Evolutionary conservation across 176 grass and related monocot species (phyloP).

Genomic region (Poa pratensis): DNA sequence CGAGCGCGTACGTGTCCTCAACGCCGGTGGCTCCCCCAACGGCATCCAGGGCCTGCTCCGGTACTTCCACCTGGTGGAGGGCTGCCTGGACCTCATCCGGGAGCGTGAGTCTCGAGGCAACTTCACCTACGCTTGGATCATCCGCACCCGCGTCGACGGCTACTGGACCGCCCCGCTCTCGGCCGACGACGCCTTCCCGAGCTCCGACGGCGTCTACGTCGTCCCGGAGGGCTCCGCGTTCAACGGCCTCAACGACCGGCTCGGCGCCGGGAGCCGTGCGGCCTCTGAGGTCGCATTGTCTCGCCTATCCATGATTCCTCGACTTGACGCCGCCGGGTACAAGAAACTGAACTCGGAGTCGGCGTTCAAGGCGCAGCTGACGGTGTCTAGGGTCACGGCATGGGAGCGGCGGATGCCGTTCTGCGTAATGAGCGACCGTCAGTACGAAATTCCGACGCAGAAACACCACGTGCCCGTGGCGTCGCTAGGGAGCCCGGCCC

Average conservation of each 20-base stretch:
- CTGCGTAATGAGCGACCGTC: no score
- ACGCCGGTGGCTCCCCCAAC: no score
- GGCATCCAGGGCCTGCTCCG: conserved; percentile 61
- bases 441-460: no score
- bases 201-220: conserved; percentile 41
- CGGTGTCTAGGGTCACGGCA: neutral
- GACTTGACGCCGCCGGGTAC: conserved; percentile 44
- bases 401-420: no score
- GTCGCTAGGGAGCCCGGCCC: no score
- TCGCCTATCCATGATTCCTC: conserved; percentile 57
- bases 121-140: conserved; percentile 65
- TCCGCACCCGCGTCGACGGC: conserved; percentile 78
- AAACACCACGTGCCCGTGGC: no score
- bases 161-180: conserved; percentile 59
- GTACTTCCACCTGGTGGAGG: conserved; percentile 82
- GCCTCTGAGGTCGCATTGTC: conserved; percentile 56
- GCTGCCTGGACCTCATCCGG: conserved; percentile 71
- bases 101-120: conserved; percentile 53
- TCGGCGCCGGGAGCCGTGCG: conserved; percentile 47
- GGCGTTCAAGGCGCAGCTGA: conserved; percentile 69
- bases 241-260: conserved; percentile 81
- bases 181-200: neutral
- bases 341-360: conserved; percentile 70
- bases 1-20: conserved; percentile 48
- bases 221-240: conserved; percentile 68